Evolutionary conservation across 2,329 filamentous ascomycete genomes (phyloP), one percentile per base, ranked within the genome.

Genomic region (Dactylellina parvicollis): DNA sequence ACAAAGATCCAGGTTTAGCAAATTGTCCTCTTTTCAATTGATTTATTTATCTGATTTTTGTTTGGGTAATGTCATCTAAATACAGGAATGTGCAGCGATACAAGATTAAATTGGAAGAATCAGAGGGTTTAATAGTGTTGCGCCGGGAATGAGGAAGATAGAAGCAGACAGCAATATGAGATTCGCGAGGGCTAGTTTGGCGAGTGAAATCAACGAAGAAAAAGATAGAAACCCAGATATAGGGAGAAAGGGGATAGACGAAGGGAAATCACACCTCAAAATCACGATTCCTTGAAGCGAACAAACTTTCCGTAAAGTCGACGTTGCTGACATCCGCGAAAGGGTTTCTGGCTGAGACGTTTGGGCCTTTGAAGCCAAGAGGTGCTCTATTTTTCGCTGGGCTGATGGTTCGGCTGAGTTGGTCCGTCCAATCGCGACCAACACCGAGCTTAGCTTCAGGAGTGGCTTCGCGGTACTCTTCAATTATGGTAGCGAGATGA

Each of bases 341-440:
- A n/a, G 69, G 69, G 28, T 73, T 73, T 42, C 38, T 66, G 20
- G 54, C 49, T 4, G 69, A 60, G 10, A 60, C 28, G 32, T n/a
- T 34, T 10, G 69, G 38, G n/a, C 38, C 54, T 66, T 54, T 73
- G 60, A 73, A 73, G 16, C 69, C 60, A 24, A 73, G 54, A 28
- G 69, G 69, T 44, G 75, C 76, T 44, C 76, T 74, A 26, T 75
- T 76, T 83, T 98, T 98, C 79, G 91, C 89, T 4, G 95, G 94
- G 78, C 92, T 96, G 77, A 98, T 92, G 4, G 95, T 98, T 76
- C 92, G 92, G 80, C 92, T 91, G 75, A 99, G 85, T 83, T 97
- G 93, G 77, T 95, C 90, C 77, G 92, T 90, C 95, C 95, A 99
- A 80, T 96, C 90, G 71, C 93, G 91, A 60, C 89, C 91, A 75